Percentiles rank a stretch among this genome's conserved stretches.
Evolutionary conservation across 2,329 filamentous ascomycete genomes (phyloP).

Genomic region (Colletotrichum sp.): DNA sequence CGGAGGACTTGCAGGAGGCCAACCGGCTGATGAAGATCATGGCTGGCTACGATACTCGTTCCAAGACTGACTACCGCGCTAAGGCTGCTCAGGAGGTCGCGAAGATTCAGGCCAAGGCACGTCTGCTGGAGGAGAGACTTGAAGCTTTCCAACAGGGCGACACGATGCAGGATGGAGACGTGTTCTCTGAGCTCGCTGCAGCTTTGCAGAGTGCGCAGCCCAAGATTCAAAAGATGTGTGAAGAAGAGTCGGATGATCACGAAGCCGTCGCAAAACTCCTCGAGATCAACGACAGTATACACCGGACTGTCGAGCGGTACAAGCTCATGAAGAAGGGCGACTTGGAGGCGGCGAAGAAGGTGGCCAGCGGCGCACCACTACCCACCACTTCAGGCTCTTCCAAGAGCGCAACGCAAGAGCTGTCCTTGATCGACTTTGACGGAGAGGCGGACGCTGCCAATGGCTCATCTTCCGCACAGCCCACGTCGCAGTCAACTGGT

Average conservation of each 20-base stretch:
- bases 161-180: slow-evolving; percentile 71
- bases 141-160: slow-evolving; percentile 85
- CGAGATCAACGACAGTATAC: slow-evolving; percentile 99
- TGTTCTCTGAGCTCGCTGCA: slow-evolving; percentile 84
- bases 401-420: slow-evolving; percentile 72
- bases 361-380: slow-evolving; percentile 76
- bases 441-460: slow-evolving; percentile 61
- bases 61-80: slow-evolving; percentile 96
- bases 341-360: slow-evolving; percentile 79
- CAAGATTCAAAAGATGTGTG: slow-evolving; percentile 99
- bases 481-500: slow-evolving; percentile 61
- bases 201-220: slow-evolving; percentile 92
- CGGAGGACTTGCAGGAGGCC: slow-evolving; percentile 93
- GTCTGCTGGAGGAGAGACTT: slow-evolving; percentile 89
- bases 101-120: slow-evolving; percentile 95
- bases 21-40: slow-evolving; percentile 99
- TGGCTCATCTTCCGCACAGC: slow-evolving; percentile 34
- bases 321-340: slow-evolving; percentile 97
- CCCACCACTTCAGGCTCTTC: slow-evolving; percentile 32
- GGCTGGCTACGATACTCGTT: slow-evolving; percentile 94
- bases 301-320: slow-evolving; percentile 93
- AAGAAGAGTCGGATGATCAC: slow-evolving; percentile 96
- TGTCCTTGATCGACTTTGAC: slow-evolving; percentile 94
- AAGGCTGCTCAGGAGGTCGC: slow-evolving; percentile 95
- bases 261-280: slow-evolving; percentile 95